Evolutionary conservation across 176 grass and related monocot genomes (phyloP).

Genomic region (Triticum timopheevii): DNA sequence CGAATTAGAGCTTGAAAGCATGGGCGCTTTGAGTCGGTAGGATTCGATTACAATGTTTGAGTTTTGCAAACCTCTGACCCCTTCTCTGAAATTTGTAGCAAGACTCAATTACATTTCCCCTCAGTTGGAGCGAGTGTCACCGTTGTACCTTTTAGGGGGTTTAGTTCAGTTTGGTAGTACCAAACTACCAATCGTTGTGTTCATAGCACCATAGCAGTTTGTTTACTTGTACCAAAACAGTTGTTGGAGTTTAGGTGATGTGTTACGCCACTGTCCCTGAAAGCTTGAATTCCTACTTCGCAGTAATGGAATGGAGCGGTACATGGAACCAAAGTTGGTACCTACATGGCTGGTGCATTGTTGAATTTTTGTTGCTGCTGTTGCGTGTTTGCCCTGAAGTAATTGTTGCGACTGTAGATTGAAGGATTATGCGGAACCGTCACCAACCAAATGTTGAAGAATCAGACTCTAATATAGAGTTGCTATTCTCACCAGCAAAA

Average conservation of each 20-base stretch:
- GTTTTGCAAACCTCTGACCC: not conserved
- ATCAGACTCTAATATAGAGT: not conserved
- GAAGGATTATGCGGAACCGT: not conserved
- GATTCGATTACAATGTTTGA: not conserved
- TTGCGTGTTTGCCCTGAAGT: slow-evolving; percentile 7
- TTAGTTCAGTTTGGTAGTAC: slow-evolving; percentile 28
- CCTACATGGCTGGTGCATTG: not conserved
- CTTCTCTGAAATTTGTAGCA: not conserved
- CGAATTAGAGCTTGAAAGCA: not conserved
- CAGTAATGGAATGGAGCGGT: slow-evolving; percentile 19
- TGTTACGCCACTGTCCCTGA: not conserved
- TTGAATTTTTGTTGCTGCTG: not conserved
- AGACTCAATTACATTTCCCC: not conserved
- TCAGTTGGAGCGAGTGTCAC: slow-evolving; percentile 1
- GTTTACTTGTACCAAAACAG: slow-evolving; percentile 23
- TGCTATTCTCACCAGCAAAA: not conserved
- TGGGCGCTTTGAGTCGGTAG: not conserved
- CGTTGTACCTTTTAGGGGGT: not conserved
- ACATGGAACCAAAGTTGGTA: slow-evolving; percentile 16
- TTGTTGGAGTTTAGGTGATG: slow-evolving; percentile 5
- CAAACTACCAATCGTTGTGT: slow-evolving; percentile 23
- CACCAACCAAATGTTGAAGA: not conserved
- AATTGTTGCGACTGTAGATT: not conserved
- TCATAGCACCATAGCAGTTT: slow-evolving; percentile 14
- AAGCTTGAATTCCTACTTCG: not conserved